phyloP scores from a whole-genome alignment of 140 eudicot genomes.

The Erigeron philadelphicus region DNA sequence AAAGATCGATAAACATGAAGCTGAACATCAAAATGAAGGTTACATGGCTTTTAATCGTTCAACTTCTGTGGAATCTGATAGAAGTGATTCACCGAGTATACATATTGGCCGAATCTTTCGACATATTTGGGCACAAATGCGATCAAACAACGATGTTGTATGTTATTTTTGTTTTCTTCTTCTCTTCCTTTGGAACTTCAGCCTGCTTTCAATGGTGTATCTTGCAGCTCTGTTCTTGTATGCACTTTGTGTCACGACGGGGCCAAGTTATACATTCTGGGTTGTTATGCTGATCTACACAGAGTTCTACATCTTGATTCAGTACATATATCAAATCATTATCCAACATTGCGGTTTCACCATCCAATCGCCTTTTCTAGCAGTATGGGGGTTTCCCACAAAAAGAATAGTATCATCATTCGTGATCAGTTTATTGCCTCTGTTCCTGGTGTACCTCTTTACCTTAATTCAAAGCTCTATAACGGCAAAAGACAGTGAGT shows the following conservation, averaged over 20 bases:
- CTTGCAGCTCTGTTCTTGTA: slow-evolving; percentile 61
- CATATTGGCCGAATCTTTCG: slow-evolving; percentile 35
- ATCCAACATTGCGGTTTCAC: slow-evolving; percentile 65
- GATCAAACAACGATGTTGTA: slow-evolving; percentile 62
- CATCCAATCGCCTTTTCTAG: slow-evolving; percentile 33
- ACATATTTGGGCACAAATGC: slow-evolving; percentile 56
- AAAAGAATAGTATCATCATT: slow-evolving; percentile 44
- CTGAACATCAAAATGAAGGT: slow-evolving; percentile 32
- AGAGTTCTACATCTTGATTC: slow-evolving; percentile 50
- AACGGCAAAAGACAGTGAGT: slow-evolving; percentile 53
- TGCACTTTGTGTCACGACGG: slow-evolving; percentile 62
- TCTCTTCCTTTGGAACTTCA: slow-evolving; percentile 63
- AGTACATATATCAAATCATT: slow-evolving; percentile 56
- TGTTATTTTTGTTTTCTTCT: slow-evolving; percentile 62
- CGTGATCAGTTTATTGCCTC: slow-evolving; percentile 52
- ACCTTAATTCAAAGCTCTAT: slow-evolving; percentile 64
- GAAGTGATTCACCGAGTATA: slow-evolving; percentile 39
- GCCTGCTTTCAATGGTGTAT: slow-evolving; percentile 62
- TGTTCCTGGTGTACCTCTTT: slow-evolving; percentile 56
- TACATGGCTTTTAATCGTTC: slow-evolving; percentile 31
- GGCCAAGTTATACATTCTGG: slow-evolving; percentile 67
- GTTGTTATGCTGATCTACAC: slow-evolving; percentile 53
- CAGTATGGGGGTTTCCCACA: slow-evolving; percentile 54
- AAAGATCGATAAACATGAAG: slow-evolving; percentile 31
- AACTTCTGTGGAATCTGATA: slow-evolving; percentile 43